Base-by-base conservation (phyloP, 2,329 filamentous ascomycete genomes). In the Magnaporthiopsis rhizophila region DNA sequence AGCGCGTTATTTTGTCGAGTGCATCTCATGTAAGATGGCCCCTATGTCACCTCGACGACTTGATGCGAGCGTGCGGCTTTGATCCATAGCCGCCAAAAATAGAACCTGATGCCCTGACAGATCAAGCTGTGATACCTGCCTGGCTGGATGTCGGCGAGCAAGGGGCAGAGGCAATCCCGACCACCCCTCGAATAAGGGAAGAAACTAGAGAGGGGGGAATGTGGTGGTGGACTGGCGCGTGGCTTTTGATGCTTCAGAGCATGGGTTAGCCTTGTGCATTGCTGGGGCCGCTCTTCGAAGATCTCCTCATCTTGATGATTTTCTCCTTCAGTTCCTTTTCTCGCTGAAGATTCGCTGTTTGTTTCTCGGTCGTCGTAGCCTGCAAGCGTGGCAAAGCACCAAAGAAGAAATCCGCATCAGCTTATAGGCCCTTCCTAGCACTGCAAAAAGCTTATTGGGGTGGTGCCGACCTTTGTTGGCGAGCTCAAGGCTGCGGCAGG, bases 241-340 rank as follows among this genome's bases (percentile, higher is more conserved):
- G 45, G 21, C 45, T 53, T 53, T 53, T 53, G 45, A 53, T 53
- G 45, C 45, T 53, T 53, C 45, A 24, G 7, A 50, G 13, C 45
- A 24, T 30, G 45, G 60, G 79, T 82, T 81, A 82, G 80, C 79
- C 72, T 80, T 71, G 76, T 73, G 71, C 73, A 67, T 74, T 75
- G 71, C 72, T 71, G 69, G 71, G 67, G 64, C 75, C 74, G 69
- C 73, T 76, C 73, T 75, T 80, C 70, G 78, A 80, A 74, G 76
- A 79, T 78, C 80, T 58, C 30, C 57, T 82, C 80, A 82, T 82
- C 78, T 82, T 80, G 75, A 81, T 81, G 68, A 84, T 82, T 72
- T 77, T 79, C 68, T 83, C 80, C 72, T 77, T 79, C n/a, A 83
- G 73, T 70, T 83, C 75, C 70, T 76, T 79, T 71, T 84, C 81